phyloP scores from a whole-genome alignment of 192 early-diverging fungal species.

The Gigaspora rosea region DNA sequence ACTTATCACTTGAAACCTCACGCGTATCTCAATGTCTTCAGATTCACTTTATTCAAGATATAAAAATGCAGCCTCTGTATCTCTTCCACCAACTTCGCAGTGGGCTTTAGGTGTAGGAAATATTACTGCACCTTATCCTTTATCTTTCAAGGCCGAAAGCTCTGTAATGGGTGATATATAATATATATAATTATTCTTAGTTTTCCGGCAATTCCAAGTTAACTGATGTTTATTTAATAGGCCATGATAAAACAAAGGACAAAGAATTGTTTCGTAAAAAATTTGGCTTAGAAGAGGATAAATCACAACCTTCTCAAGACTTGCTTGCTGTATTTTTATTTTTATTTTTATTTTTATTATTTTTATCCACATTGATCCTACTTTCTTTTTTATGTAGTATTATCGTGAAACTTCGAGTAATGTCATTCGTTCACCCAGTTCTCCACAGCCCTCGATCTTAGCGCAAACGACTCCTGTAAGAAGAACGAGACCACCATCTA shows the following conservation, averaged over 20 bases:
- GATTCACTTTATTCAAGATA: slow-evolving; percentile 23
- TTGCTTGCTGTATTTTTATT: slow-evolving; percentile 1
- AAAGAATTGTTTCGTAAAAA: neutral
- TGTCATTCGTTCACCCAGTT: neutral
- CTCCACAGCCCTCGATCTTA: slow-evolving; percentile 12
- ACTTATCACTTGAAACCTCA: no score
- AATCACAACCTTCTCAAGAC: neutral
- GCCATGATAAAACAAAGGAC: neutral
- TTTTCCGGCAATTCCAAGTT: neutral
- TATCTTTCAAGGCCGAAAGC: slow-evolving; percentile 18
- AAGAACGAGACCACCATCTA: slow-evolving; percentile 2
- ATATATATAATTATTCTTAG: neutral
- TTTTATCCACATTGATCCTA: neutral
- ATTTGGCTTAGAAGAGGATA: neutral
- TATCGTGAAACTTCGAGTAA: slow-evolving; percentile 1
- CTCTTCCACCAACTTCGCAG: slow-evolving; percentile 17
- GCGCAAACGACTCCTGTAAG: slow-evolving; percentile 21
- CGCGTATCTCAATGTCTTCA: neutral
- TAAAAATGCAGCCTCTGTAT: neutral
- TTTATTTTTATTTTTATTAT: neutral
- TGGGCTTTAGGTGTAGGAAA: slow-evolving; percentile 11
- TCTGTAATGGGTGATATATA: neutral
- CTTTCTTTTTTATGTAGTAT: neutral
- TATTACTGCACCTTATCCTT: neutral
- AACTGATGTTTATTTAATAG: neutral